phyloP scores from a whole-genome alignment of 768 basidiomycete species.

The Suillus decipiens region DNA sequence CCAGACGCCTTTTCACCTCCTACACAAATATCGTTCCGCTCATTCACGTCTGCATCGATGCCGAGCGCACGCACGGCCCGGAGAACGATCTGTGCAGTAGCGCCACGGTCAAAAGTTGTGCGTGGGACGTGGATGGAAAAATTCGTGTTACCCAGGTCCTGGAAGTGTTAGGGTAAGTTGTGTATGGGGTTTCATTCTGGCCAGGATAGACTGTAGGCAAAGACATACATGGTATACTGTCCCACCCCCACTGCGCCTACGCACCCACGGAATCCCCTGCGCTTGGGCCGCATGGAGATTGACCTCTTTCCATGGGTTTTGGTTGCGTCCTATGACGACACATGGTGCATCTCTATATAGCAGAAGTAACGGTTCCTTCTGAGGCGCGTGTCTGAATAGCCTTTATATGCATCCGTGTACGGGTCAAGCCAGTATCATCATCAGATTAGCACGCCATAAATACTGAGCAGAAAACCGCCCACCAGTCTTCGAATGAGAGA shows the following conservation, averaged over 20 bases:
- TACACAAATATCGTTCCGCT: constrained; percentile 89
- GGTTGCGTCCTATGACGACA: constrained; percentile 93
- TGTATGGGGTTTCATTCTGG: not conserved
- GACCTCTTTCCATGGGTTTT: constrained; percentile 98
- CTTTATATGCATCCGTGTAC: constrained; percentile 42
- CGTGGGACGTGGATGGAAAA: constrained; percentile 93
- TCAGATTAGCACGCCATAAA: not conserved
- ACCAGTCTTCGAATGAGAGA: constrained; percentile 91
- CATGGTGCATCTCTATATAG: constrained; percentile 88
- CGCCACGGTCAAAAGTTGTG: constrained; percentile 72
- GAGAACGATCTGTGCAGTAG: constrained; percentile 76
- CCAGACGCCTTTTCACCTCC: constrained; percentile 91
- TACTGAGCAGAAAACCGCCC: constrained; percentile 22
- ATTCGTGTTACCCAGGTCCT: constrained; percentile 98
- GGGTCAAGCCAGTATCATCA: constrained; percentile 28
- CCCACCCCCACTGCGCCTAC: constrained; percentile 90
- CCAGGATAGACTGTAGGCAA: not conserved
- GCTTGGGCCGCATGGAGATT: constrained; percentile 62
- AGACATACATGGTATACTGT: constrained; percentile 90
- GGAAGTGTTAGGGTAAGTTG: constrained; percentile 9
- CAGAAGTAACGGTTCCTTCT: constrained; percentile 71
- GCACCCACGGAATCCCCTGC: constrained; percentile 69
- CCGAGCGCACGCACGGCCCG: constrained; percentile 77
- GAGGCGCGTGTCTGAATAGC: constrained; percentile 78
- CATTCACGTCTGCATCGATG: constrained; percentile 79